These are phyloP conservation scores for Sanghuangporus sanghuang DNA, from an alignment of 1,284 basidiomycete genomes.

Conservation along the genomic window DNA sequence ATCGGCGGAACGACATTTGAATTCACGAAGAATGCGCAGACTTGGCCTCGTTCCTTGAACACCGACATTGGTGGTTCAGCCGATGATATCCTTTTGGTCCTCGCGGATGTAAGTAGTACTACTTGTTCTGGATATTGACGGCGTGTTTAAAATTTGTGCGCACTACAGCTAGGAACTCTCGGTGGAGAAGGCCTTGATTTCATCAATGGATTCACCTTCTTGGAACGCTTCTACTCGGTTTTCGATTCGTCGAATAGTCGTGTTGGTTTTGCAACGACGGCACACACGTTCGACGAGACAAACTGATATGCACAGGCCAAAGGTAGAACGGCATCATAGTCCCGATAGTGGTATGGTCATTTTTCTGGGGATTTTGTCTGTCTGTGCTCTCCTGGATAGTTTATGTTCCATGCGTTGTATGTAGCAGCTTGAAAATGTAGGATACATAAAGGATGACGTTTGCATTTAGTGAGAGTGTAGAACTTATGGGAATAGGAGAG, in stretches of 20 bases:
- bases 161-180: background rate
- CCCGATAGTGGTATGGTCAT: background rate
- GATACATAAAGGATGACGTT: too few relatives aligned
- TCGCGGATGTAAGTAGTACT: conserved; percentile 12
- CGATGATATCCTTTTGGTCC: conserved; percentile 27
- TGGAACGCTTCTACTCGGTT: conserved; percentile 21
- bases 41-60: conserved; percentile 43
- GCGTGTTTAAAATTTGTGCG: background rate
- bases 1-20: conserved; percentile 19
- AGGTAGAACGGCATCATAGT: too few relatives aligned
- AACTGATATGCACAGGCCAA: conserved; percentile 34
- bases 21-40: conserved; percentile 30
- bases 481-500: too few relatives aligned
- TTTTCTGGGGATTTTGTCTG: too few relatives aligned
- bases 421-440: too few relatives aligned
- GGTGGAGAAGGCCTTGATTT: conserved; percentile 16
- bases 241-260: conserved; percentile 19
- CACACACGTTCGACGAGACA: conserved; percentile 39
- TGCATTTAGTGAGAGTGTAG: too few relatives aligned
- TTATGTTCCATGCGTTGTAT: too few relatives aligned
- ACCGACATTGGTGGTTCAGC: conserved; percentile 36
- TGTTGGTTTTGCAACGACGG: conserved; percentile 20
- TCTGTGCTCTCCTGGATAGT: too few relatives aligned
- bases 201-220: conserved; percentile 19
- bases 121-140: background rate